Evolutionary conservation across 1,284 basidiomycete species (phyloP).

Genomic region (Grifola frondosa): DNA sequence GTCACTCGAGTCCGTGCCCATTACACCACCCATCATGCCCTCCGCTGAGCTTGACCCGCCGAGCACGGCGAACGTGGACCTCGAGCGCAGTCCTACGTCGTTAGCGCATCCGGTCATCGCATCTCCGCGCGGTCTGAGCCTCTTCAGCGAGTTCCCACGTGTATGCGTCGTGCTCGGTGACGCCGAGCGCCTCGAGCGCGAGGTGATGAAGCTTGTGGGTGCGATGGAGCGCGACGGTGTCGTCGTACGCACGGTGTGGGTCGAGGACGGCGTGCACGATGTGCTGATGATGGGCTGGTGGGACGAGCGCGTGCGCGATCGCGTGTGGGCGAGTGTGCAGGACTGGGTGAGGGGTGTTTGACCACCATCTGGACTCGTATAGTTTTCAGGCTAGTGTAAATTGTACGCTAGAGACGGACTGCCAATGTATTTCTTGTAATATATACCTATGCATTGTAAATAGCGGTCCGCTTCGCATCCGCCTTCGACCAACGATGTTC

Average conservation of each 20-base stretch:
- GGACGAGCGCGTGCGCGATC: slow-evolving; percentile 35
- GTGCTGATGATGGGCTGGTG: slow-evolving; percentile 36
- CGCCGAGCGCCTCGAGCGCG: slow-evolving; percentile 37
- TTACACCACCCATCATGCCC: slow-evolving; percentile 24
- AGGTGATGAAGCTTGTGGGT: slow-evolving; percentile 34
- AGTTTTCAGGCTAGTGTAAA: too few relatives aligned
- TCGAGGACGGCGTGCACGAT: slow-evolving; percentile 37
- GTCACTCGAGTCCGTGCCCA: slow-evolving; percentile 24
- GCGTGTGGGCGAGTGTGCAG: slow-evolving; percentile 32
- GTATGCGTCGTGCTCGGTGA: slow-evolving; percentile 43
- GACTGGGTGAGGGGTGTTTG: too few relatives aligned
- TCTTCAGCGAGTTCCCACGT: slow-evolving; percentile 47
- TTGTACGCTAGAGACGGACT: too few relatives aligned
- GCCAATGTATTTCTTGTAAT: too few relatives aligned
- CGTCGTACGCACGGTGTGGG: slow-evolving; percentile 34
- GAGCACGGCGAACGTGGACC: slow-evolving; percentile 7
- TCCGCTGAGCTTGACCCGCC: slow-evolving; percentile 12
- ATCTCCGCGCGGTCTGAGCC: slow-evolving; percentile 32
- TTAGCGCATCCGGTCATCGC: slow-evolving; percentile 29
- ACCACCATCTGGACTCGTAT: too few relatives aligned
- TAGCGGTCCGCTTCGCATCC: too few relatives aligned
- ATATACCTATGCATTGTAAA: too few relatives aligned
- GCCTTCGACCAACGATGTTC: too few relatives aligned
- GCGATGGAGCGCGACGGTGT: slow-evolving; percentile 37
- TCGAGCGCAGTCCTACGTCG: slow-evolving; percentile 24